A percentile compares a stretch with the other conserved stretches of the same genome.
Conservation (phyloP, 352 stramenopile genomes). For the Pythium sp. region DNA sequence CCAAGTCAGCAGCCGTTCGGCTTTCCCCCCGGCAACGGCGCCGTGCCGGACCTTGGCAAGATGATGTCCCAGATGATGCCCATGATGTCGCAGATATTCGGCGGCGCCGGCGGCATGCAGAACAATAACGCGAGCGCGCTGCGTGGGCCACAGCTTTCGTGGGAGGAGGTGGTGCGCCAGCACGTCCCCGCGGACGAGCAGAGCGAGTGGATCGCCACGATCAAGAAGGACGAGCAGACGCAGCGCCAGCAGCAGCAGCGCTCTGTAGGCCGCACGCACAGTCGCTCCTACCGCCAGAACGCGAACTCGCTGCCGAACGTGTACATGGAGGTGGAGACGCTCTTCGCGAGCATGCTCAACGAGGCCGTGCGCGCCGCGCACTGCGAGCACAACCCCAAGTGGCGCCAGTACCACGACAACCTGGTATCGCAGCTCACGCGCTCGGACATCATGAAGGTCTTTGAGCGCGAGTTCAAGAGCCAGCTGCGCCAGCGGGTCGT, state of each 20-base stretch:
- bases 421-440: slow-evolving; percentile 50
- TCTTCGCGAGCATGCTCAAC: slow-evolving; percentile 62
- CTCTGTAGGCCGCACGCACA: slow-evolving; percentile 37
- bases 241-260: slow-evolving; percentile 24
- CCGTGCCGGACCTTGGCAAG: slow-evolving; percentile 65
- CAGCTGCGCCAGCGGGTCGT: slow-evolving; percentile 48
- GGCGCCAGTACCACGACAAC: slow-evolving; percentile 49
- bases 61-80: slow-evolving; percentile 90
- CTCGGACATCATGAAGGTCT: slow-evolving; percentile 47
- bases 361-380: slow-evolving; percentile 58
- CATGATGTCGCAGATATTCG: slow-evolving; percentile 85
- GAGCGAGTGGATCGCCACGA: slow-evolving; percentile 64
- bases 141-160: slow-evolving; percentile 26
- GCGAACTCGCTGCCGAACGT: slow-evolving; percentile 51
- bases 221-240: slow-evolving; percentile 50
- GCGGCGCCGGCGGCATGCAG: slow-evolving; percentile 19
- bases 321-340: slow-evolving; percentile 57
- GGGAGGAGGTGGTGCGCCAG: slow-evolving; percentile 68
- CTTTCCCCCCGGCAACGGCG: slow-evolving; percentile 20
- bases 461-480: slow-evolving; percentile 59
- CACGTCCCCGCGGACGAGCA: slow-evolving; percentile 55
- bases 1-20: slow-evolving; percentile 23
- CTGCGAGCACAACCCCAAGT: slow-evolving; percentile 53
- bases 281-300: slow-evolving; percentile 58
- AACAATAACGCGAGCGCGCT: slow-evolving; percentile 20